Evolutionary conservation across 2,329 filamentous ascomycete species (phyloP), one percentile per base, ranked within the genome.

Genomic region (Dactylonectria macrodidyma): DNA sequence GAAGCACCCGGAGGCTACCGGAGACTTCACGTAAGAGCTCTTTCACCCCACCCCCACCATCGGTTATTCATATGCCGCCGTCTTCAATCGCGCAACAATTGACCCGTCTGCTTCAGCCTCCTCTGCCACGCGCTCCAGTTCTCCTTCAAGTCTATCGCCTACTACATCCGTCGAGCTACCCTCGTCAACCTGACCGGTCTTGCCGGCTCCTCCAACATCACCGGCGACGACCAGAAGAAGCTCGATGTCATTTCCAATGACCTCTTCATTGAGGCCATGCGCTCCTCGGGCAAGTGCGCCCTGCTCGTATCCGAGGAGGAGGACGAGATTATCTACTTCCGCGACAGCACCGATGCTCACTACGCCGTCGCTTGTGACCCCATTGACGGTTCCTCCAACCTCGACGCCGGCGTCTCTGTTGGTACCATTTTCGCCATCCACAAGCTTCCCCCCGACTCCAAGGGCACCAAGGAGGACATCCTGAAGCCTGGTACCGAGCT

Each of bases 221-320:
- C 96, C 3, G 96, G 96, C 73, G 96, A 99, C 82, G 96, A 98
- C 81, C 96, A 99, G 83, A 99, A 99, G 90, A 99, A 99, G 86
- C 93, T 99, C 70, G 96, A 99, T 81, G 95, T 99, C 67, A 98
- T 99, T 80, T 95, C 95, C 81, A 98, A 99, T 81, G 96, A 99
- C 81, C 88, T 99, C 77, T 99, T 99, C 86, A 93, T 99, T 79
- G 92, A 94, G 69, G 93, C 95, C 71, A 98, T 99, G 96, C 90
- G 90, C 75, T 95, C 94, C 60, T 97, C 93, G 33, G 95, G 94
- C 77, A 95, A 95, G 82, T 96, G 95, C 80, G 91, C 94, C 59
- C 86, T 98, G 66, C 87, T 99, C 41, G 95, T 99, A n/a, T 99
- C 96, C 1, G 96, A 99, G 83, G 96, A 99, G 81, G 95, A 98